Conservation (phyloP, 108 stramenopile species). For the Skeletonema marinoi region DNA sequence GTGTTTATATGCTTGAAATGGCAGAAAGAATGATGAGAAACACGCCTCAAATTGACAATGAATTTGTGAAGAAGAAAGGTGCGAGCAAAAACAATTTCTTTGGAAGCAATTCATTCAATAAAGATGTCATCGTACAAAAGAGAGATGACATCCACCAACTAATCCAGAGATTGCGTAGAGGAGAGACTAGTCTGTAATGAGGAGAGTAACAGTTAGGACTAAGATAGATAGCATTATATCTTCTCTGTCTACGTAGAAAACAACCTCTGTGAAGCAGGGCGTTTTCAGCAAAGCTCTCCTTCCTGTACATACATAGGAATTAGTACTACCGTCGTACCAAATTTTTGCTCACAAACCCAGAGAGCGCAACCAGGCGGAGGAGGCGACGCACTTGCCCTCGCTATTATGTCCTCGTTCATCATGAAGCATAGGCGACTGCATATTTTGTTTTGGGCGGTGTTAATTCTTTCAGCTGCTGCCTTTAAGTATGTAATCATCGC, state of each 20-base stretch:
- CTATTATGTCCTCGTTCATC: neutral
- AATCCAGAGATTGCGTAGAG: slow-evolving; percentile 14
- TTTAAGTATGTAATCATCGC: neutral
- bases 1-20: slow-evolving; percentile 60
- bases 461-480: neutral
- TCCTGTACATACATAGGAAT: no score
- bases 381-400: no score
- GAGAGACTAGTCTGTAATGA: neutral
- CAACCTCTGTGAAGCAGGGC: no score
- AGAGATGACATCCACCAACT: slow-evolving; percentile 38
- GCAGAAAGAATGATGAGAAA: slow-evolving; percentile 25
- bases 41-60: slow-evolving; percentile 22
- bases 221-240: no score
- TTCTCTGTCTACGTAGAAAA: no score
- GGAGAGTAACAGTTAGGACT: neutral
- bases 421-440: neutral
- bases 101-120: slow-evolving; percentile 28
- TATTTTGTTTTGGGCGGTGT: neutral
- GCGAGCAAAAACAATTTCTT: slow-evolving; percentile 17
- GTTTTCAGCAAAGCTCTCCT: no score
- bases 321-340: no score
- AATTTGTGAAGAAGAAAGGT: slow-evolving; percentile 27
- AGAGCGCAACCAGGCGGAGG: no score
- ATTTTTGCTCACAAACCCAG: no score
- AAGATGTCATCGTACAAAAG: slow-evolving; percentile 32